Evolutionary conservation across 768 basidiomycete genomes (phyloP), one percentile per base, ranked within the genome.

Genomic region (Auricularia heimuer): DNA sequence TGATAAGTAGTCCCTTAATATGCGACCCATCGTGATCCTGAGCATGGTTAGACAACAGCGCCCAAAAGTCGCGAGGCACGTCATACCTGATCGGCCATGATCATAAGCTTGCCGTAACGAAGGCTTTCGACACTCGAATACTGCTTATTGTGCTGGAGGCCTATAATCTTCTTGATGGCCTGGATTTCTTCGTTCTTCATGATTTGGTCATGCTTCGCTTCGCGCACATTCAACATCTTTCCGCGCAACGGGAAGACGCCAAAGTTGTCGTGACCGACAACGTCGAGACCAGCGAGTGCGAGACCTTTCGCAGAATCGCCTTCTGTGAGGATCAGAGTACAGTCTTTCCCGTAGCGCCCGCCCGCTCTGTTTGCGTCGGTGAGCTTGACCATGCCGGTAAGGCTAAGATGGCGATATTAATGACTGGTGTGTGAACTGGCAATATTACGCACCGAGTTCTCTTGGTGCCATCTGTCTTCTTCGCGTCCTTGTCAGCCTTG

Each of bases 1-100:
- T 99, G 78, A 99, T 95, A 61, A 99, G 82, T 7, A 98, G 84
- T n/a, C 97, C 97, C 76, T 99, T 99, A 79, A 99, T 99, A 77
- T 99, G 97, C n/a, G 97, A 98, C 62, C 97, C 97, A 76, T 99
- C 97, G 77, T 98, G 94, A 85, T 99, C 97, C 94, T 97, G 72
- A 3, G 8, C 39, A 42, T 7, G 12, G 8, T 51, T 8, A 16
- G 47, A 8, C 62, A 21, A 58, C 3, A 21, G 21, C 54, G 58
- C 29, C 16, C n/a, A n/a, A 61, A 18, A 24, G 51, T 7, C n/a
- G 12, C 42, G 29, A 65, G 18, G 18, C 51, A 3, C 33, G 18
- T 75, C 82, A 61, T 63, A 93, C 94, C 85, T 98, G 96, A 88
- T 99, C 97, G 3, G 97, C 93, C 97, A 99, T 99, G 70, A 99